A percentile compares a stretch with the other conserved stretches of the same genome.
These are phyloP conservation scores for Sphaerostilbella broomeana DNA, from an alignment of 2,329 filamentous ascomycete species.

Conservation along the genomic window DNA sequence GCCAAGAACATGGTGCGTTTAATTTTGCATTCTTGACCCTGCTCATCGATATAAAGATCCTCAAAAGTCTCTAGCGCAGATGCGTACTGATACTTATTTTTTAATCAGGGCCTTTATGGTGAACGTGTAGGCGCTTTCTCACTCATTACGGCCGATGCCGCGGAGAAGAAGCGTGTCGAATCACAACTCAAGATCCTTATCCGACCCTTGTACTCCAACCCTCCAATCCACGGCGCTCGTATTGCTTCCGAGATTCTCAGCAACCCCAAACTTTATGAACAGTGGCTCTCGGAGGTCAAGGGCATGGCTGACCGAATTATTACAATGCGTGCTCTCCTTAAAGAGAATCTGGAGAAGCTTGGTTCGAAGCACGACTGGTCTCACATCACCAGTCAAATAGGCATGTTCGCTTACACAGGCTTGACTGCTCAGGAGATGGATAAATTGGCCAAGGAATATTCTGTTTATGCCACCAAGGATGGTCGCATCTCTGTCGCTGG, in stretches of 20 bases:
- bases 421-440: constrained; percentile 89
- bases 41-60: neutral
- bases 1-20: constrained; percentile 92
- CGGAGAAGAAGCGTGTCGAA: constrained; percentile 93
- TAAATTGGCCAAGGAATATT: constrained; percentile 84
- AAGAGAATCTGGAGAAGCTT: constrained; percentile 89
- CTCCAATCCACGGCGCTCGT: constrained; percentile 90
- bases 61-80: no score
- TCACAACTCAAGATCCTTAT: constrained; percentile 98
- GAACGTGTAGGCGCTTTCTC: constrained; percentile 98
- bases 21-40: neutral
- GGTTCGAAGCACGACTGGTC: constrained; percentile 97
- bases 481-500: constrained; percentile 81
- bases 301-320: constrained; percentile 99
- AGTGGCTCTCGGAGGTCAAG: constrained; percentile 97
- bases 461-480: constrained; percentile 94
- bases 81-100: neutral
- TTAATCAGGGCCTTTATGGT: constrained; percentile 77
- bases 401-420: constrained; percentile 99
- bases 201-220: constrained; percentile 96
- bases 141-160: constrained; percentile 73
- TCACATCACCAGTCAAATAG: constrained; percentile 97
- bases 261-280: constrained; percentile 73
- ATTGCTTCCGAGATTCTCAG: constrained; percentile 90
- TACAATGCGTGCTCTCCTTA: constrained; percentile 90